Percentiles rank a stretch among this genome's conserved stretches.
phyloP scores from a whole-genome alignment of 495 filamentous ascomycete species.

The Alectoria sarmentosa region DNA sequence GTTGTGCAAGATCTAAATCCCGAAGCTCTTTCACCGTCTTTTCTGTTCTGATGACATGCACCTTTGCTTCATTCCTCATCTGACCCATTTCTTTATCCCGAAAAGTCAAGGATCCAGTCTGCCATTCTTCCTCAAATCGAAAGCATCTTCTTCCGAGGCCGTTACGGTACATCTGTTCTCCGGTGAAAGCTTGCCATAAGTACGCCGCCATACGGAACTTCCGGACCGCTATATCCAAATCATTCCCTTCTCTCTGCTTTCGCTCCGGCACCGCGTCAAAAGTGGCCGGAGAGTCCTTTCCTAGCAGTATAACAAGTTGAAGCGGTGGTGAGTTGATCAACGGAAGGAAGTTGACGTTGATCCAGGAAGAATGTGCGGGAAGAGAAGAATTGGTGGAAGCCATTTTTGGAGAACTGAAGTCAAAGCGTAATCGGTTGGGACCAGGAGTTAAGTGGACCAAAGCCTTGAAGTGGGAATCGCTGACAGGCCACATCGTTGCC shows the following conservation, averaged over 20 bases:
- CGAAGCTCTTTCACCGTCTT: constrained; percentile 80
- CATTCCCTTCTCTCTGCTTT: constrained; percentile 69
- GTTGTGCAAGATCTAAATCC: constrained; percentile 73
- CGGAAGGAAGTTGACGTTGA: constrained; percentile 78
- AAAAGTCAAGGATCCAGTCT: constrained; percentile 63
- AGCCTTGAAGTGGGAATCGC: constrained; percentile 80
- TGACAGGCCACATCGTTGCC: constrained; percentile 73
- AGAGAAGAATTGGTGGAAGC: constrained; percentile 61
- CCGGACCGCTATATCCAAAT: constrained; percentile 65
- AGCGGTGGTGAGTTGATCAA: constrained; percentile 68
- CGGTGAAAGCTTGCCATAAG: constrained; percentile 92
- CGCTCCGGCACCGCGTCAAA: constrained; percentile 77
- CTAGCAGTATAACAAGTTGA: constrained; percentile 77
- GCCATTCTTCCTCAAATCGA: constrained; percentile 90
- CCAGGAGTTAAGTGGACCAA: constrained; percentile 81
- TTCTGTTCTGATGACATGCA: constrained; percentile 74
- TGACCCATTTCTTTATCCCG: constrained; percentile 59
- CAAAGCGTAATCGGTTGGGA: constrained; percentile 76
- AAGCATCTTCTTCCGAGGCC: constrained; percentile 77
- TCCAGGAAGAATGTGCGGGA: constrained; percentile 66
- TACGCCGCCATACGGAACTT: constrained; percentile 91
- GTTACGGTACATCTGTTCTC: constrained; percentile 88
- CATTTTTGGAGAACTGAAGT: constrained; percentile 76
- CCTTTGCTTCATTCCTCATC: constrained; percentile 82
- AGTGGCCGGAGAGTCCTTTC: constrained; percentile 78